These are phyloP conservation scores for Hyphodiscus hymeniophilus DNA, from an alignment of 495 filamentous ascomycete genomes.

Conservation along the genomic window DNA sequence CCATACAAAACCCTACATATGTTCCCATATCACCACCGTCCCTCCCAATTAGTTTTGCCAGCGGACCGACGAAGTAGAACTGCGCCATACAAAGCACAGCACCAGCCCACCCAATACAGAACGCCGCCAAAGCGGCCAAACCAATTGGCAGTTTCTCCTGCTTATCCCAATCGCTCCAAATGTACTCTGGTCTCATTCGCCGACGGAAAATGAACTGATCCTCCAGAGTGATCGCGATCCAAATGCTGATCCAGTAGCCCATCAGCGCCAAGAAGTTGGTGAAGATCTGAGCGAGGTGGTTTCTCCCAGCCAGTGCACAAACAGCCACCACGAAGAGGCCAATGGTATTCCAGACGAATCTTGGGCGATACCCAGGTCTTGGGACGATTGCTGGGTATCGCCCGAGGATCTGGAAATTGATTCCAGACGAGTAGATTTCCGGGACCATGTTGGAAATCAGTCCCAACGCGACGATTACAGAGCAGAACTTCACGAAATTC, in stretches of 20 bases:
- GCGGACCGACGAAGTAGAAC: constrained; percentile 58
- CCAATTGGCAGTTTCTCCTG: constrained; percentile 52
- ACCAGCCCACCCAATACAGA: constrained; percentile 62
- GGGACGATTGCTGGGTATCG: constrained; percentile 41
- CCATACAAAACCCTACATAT: constrained; percentile 44
- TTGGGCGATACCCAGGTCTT: no score
- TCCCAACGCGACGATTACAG: constrained; percentile 61
- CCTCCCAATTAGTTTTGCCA: constrained; percentile 33
- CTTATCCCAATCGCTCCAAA: constrained; percentile 56
- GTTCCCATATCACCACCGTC: constrained; percentile 35
- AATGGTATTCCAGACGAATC: constrained; percentile 55
- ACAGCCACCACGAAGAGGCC: constrained; percentile 52
- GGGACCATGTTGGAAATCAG: constrained; percentile 64
- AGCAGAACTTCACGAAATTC: constrained; percentile 65
- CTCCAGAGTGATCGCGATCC: constrained; percentile 53
- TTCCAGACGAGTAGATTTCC: constrained; percentile 59
- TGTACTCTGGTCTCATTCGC: constrained; percentile 30
- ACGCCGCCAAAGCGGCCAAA: constrained; percentile 51
- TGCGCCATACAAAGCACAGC: constrained; percentile 62
- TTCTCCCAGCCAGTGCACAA: constrained; percentile 55
- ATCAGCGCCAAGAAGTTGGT: constrained; percentile 66
- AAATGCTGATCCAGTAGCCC: constrained; percentile 63
- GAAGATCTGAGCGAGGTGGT: constrained; percentile 55
- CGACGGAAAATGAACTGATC: constrained; percentile 58
- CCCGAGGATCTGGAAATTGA: constrained; percentile 62